Conservation (phyloP, 129 eudicot genomes). For the Mikania micrantha region DNA sequence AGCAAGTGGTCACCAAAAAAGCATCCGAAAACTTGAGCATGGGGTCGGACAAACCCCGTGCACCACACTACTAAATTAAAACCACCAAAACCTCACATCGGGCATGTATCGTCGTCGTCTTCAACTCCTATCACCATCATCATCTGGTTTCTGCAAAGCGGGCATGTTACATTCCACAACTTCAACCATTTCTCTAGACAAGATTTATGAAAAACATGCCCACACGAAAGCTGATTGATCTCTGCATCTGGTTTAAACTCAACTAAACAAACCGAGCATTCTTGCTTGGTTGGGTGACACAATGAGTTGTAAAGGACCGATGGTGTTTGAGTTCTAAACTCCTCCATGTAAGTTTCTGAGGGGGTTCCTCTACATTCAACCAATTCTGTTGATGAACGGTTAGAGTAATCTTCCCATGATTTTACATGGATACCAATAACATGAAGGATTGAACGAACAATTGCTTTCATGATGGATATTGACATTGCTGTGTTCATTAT, state of each 20-base stretch:
- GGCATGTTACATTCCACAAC: constrained; percentile 71
- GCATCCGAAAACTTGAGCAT: constrained; percentile 14
- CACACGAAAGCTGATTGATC: constrained; percentile 65
- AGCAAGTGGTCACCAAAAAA: constrained; percentile 2
- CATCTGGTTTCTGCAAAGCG: constrained; percentile 64
- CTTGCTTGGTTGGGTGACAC: constrained; percentile 36
- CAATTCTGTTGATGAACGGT: constrained; percentile 26
- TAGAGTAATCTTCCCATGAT: constrained; percentile 61
- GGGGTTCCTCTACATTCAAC: constrained; percentile 39
- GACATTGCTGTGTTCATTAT: constrained; percentile 76
- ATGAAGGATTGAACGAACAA: constrained; percentile 58
- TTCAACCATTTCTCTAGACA: constrained; percentile 83
- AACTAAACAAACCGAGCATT: constrained; percentile 77
- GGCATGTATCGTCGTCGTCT: constrained; percentile 76
- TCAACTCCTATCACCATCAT: constrained; percentile 56
- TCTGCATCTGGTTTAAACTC: constrained; percentile 64
- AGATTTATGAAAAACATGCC: constrained; percentile 65
- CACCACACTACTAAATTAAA: neutral
- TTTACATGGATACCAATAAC: constrained; percentile 56
- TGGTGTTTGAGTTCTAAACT: constrained; percentile 57
- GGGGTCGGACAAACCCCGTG: neutral
- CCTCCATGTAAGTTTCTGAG: constrained; percentile 62
- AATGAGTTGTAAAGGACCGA: constrained; percentile 47
- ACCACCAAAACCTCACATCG: constrained; percentile 31
- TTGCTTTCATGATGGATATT: constrained; percentile 52